phyloP scores from a whole-genome alignment of 768 basidiomycete species.

The Pulveroboletus sp. region DNA sequence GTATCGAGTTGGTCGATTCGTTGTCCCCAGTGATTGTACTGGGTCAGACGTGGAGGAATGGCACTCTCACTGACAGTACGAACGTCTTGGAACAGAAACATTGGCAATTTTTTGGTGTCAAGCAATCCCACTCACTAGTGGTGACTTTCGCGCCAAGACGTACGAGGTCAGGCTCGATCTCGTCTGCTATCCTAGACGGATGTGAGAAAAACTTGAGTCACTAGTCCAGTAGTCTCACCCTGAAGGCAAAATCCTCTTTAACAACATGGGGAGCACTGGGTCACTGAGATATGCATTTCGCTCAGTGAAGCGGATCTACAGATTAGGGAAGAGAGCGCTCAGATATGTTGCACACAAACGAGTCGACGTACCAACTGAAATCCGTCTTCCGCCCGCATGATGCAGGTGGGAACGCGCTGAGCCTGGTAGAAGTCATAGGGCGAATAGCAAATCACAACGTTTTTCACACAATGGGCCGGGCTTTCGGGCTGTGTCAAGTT shows the following conservation, averaged over 20 bases:
- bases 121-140: constrained; percentile 39
- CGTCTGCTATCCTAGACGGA: constrained; percentile 38
- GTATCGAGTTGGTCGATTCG: constrained; percentile 66
- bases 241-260: constrained; percentile 55
- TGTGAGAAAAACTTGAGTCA: not conserved
- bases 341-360: not conserved
- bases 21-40: constrained; percentile 74
- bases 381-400: constrained; percentile 65
- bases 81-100: constrained; percentile 42
- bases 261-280: constrained; percentile 55
- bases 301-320: constrained; percentile 51
- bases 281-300: constrained; percentile 63
- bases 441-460: constrained; percentile 1
- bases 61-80: constrained; percentile 45
- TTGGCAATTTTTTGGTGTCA: not conserved
- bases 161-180: constrained; percentile 60
- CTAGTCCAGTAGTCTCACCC: constrained; percentile 28
- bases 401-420: not conserved
- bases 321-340: not conserved
- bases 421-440: not conserved
- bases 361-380: constrained; percentile 51
- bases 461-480: constrained; percentile 1
- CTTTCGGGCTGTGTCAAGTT: not conserved
- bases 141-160: constrained; percentile 56
- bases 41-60: constrained; percentile 51